Evolutionary conservation across 345 rosid species (phyloP), one percentile per base, ranked within the genome.

Genomic region (Linum trigynum): DNA sequence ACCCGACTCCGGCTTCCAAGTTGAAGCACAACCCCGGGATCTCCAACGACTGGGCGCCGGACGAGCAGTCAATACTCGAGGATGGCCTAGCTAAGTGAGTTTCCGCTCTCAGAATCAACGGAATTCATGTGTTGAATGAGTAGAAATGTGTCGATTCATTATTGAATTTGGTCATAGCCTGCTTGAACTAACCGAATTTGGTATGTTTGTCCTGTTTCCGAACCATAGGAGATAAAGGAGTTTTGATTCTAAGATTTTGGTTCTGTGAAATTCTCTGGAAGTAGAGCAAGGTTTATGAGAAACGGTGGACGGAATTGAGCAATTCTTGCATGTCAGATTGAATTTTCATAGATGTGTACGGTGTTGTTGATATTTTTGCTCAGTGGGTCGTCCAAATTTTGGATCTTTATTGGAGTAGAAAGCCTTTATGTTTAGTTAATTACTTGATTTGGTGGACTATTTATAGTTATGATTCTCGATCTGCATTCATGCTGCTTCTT

Each of bases 1-100:
- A 65, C 65, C 60, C 76, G 9, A 74, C 67, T 64, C 63, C 72
- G 63, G 69, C 72, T 63, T 39, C 78, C 23, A 59, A 62, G 42
- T 61, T 84, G 81, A 77, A 71, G 79, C 88, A 86, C 65, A 86
- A 84, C 67, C 91, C 86, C 1, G 88, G 85, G 32, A 79, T 86
- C 67, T 80, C 88, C 45, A 38, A 68, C 45, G 85, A 86, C 42
- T 86, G 91, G 91, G 75, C 71, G 45, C 0, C 64, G 4, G 82
- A 84, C 12, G 91, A 86, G 72, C 88, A 84, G 68, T 67, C 73
- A 32, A 63, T 82, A 7, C 81, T 86, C 45, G 88, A 86, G 59
- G 82, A 77, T 3, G 82, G 78, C 32, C 67, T 84, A 16, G 64
- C 62, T 38, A 51, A 66, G 91, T 86, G 61, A 76, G 91, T 76